Conservation (phyloP, 768 basidiomycete genomes). For the Mrakia hoshinonis region DNA sequence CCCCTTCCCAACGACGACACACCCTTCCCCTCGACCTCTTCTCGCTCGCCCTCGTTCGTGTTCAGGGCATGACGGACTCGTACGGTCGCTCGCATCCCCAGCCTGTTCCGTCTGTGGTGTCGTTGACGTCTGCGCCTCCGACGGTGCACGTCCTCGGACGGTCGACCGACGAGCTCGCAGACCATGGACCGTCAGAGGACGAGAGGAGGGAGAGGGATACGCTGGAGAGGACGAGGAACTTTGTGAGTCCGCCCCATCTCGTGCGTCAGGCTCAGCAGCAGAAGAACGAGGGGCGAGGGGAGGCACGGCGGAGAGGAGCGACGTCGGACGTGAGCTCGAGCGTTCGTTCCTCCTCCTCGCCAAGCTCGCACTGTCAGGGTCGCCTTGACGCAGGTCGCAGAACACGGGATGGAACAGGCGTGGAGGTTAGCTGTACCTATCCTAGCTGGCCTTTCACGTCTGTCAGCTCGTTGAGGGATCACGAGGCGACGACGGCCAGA, state of each 20-base stretch:
- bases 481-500: too few relatives aligned
- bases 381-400: not conserved
- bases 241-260: conserved; percentile 30
- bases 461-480: too few relatives aligned
- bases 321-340: not conserved
- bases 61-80: too few relatives aligned
- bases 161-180: not conserved
- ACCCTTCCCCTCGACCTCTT: too few relatives aligned
- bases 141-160: conserved; percentile 7
- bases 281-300: not conserved
- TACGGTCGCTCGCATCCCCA: too few relatives aligned
- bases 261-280: not conserved
- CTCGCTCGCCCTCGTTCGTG: too few relatives aligned
- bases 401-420: too few relatives aligned
- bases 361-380: not conserved
- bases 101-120: not conserved
- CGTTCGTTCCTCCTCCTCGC: not conserved
- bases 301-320: not conserved
- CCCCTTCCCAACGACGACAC: too few relatives aligned
- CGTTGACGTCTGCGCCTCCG: not conserved
- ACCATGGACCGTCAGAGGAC: not conserved
- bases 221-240: conserved; percentile 33
- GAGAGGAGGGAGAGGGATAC: conserved; percentile 30
- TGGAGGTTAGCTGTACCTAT: too few relatives aligned
- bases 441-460: too few relatives aligned